Evolutionary conservation across 306 rosid genomes (phyloP), one percentile per base, ranked within the genome.

Genomic region (Mimosa pudica): DNA sequence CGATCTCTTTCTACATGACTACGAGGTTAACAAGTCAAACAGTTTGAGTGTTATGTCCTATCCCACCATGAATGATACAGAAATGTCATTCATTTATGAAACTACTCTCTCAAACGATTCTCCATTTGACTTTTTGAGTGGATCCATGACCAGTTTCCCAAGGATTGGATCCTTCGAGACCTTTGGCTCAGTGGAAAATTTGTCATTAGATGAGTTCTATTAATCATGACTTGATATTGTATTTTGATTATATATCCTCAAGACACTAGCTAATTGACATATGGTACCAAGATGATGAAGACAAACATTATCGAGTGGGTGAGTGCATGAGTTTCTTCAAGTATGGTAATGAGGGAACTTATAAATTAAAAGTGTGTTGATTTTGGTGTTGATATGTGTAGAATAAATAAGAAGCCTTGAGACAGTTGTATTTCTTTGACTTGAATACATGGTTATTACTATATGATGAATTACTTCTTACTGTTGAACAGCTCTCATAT

Each of bases 131-230:
- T 94, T 94, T 76, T 80, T 89, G 91, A 93, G 92, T 46, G 95
- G 97, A 80, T 88, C 97, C 14, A 81, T 87, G 92, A 92, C 92
- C 69, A 92, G 82, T 80, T 89, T 84, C 60, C 84, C 97, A 41
- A 94, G 87, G 76, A 85, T 86, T 64, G 93, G 91, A 66, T 80
- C 85, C 70, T 80, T 83, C 62, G 98, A 91, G 70, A 87, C 84
- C 42, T 92, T 94, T 54, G 97, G 95, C 1, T 90, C 98, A 3
- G 95, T 91, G 8, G 98, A 94, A 52, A 92, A 89, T 84, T 80
- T 94, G 74, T 91, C 95, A 35, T 92, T 94, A 8, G 98, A 94
- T 36, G 97, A 94, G 85, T 92, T 87, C 86, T 91, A 89, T 68
- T 90, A 57, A 87, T 70, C 4, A 8, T 24, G 38, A 42, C 47